A percentile compares a stretch with the other conserved stretches of the same genome.
These are phyloP conservation scores for Lathyrus aphaca DNA, from an alignment of 306 rosid genomes.

Conservation along the genomic window DNA sequence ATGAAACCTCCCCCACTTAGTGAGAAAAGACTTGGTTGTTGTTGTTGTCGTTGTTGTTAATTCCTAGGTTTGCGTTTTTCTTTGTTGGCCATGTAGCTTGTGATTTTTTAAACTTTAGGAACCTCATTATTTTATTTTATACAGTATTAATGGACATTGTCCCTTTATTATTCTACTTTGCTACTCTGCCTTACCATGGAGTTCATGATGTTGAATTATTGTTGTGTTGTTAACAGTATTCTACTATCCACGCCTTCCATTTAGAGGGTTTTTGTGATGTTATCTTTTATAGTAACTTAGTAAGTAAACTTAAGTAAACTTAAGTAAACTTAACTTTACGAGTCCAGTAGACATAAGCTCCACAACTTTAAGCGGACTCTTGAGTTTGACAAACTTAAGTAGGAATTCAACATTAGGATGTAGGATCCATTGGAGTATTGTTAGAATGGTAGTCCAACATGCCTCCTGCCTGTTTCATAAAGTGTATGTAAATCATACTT, in stretches of 20 bases:
- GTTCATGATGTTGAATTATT: background rate
- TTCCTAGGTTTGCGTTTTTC: background rate
- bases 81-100: background rate
- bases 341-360: background rate
- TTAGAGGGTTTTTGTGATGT: constrained; percentile 3
- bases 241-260: background rate
- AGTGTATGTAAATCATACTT: background rate
- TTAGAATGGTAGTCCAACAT: background rate
- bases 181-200: background rate
- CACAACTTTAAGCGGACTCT: background rate
- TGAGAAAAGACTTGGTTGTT: background rate
- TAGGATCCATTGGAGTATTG: background rate
- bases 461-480: background rate
- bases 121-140: background rate
- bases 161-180: background rate
- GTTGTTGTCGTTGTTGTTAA: background rate
- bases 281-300: background rate
- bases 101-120: background rate
- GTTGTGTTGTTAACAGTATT: background rate
- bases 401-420: background rate
- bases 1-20: too few species aligned
- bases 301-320: background rate
- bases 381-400: background rate
- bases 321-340: background rate
- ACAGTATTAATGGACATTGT: background rate